A percentile compares a stretch with the other conserved stretches of the same genome.
These are phyloP conservation scores for Thymus mandschuricus DNA, from an alignment of 257 asterid species.

Conservation along the genomic window DNA sequence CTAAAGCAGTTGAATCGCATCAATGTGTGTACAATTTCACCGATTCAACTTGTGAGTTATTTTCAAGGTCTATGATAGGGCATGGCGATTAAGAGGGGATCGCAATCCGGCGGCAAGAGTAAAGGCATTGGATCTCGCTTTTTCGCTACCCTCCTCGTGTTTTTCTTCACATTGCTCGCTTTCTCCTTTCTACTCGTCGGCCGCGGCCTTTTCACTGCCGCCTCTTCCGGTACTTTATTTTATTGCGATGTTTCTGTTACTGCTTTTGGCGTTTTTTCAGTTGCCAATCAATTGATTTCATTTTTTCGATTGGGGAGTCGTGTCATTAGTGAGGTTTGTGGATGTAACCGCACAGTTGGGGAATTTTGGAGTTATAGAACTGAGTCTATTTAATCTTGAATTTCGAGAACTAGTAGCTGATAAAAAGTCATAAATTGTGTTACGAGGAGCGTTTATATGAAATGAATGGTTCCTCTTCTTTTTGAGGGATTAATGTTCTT, in stretches of 20 bases:
- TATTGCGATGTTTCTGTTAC: background rate
- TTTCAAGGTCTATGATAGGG: constrained; percentile 44
- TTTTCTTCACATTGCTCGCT: constrained; percentile 38
- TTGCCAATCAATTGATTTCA: constrained; percentile 15
- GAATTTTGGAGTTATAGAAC: background rate
- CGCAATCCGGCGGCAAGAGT: constrained; percentile 36
- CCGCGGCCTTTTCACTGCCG: constrained; percentile 48
- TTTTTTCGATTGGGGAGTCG: background rate
- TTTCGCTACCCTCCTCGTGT: constrained; percentile 29
- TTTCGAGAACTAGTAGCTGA: constrained; percentile 21
- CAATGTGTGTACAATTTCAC: constrained; percentile 28
- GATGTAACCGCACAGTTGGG: constrained; percentile 22
- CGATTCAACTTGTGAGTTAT: constrained; percentile 29
- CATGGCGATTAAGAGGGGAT: constrained; percentile 56
- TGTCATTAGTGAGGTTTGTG: constrained; percentile 3
- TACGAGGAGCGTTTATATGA: constrained; percentile 7
- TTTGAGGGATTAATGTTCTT: constrained; percentile 11
- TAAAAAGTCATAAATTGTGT: constrained; percentile 4
- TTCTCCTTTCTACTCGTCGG: constrained; percentile 49
- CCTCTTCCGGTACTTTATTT: constrained; percentile 47
- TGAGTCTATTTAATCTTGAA: constrained; percentile 16
- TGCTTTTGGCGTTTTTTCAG: background rate
- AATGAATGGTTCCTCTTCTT: background rate
- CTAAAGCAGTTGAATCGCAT: constrained; percentile 15
- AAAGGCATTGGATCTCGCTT: constrained; percentile 52